A percentile compares a stretch with the other conserved stretches of the same genome.
Conservation (phyloP, 768 basidiomycete genomes). For the Rubroboletus pulcherrimus region DNA sequence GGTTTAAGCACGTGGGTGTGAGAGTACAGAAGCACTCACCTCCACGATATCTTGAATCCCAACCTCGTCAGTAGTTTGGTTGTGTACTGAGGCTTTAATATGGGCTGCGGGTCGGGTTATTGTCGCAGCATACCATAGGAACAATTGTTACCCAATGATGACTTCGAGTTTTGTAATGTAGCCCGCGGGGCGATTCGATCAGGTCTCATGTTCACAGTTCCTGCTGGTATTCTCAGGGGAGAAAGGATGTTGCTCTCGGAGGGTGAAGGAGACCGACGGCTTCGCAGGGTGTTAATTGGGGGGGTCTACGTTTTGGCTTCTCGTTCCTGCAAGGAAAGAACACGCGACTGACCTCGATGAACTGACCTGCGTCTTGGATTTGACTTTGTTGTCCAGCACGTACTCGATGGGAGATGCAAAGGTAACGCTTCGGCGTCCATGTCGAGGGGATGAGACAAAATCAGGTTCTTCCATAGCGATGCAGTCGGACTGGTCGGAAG, state of each 20-base stretch:
- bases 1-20: neutral
- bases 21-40: conserved; percentile 28
- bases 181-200: conserved; percentile 2
- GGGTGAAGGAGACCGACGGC: neutral
- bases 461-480: neutral
- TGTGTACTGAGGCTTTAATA: neutral
- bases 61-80: conserved; percentile 3
- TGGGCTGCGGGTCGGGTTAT: neutral
- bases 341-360: conserved; percentile 6
- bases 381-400: conserved; percentile 2
- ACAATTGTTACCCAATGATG: conserved; percentile 4
- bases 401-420: conserved; percentile 29
- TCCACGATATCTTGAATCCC: conserved; percentile 39
- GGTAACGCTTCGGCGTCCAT: conserved; percentile 23
- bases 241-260: conserved; percentile 12
- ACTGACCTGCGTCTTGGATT: neutral
- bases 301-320: neutral
- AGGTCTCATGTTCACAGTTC: neutral
- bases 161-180: conserved; percentile 1
- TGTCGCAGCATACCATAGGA: neutral
- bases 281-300: neutral
- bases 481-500: neutral
- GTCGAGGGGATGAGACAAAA: conserved; percentile 1
- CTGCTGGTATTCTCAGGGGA: conserved; percentile 13
- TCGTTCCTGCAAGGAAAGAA: neutral